Conservation (phyloP, 768 basidiomycete species). For the Leccinum disarticulatum region DNA sequence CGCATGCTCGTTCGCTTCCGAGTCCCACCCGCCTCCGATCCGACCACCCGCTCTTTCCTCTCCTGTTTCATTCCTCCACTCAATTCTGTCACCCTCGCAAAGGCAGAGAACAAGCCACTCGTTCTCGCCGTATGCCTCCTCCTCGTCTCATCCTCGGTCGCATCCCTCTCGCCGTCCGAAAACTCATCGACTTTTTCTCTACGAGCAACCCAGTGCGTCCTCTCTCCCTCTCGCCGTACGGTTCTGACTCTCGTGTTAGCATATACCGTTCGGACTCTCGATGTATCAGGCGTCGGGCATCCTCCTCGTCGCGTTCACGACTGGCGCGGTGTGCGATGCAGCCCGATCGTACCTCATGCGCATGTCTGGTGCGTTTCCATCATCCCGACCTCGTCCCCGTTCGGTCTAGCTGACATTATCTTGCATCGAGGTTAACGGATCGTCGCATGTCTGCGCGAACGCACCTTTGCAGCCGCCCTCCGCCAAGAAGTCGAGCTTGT, state of each 20-base stretch:
- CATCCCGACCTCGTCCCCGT: neutral
- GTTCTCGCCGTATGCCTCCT: slow-evolving; percentile 75
- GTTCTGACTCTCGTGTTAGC: slow-evolving; percentile 35
- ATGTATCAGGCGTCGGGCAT: slow-evolving; percentile 71
- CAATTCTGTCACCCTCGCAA: slow-evolving; percentile 75
- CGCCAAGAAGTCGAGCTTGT: slow-evolving; percentile 92
- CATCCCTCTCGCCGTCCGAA: too few relatives aligned
- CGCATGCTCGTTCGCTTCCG: too few relatives aligned
- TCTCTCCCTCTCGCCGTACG: neutral
- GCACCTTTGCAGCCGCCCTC: slow-evolving; percentile 80
- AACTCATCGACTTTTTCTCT: slow-evolving; percentile 91
- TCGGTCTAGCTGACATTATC: neutral
- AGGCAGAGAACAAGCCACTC: slow-evolving; percentile 76
- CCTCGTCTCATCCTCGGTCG: slow-evolving; percentile 90
- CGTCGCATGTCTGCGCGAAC: slow-evolving; percentile 80
- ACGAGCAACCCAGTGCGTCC: slow-evolving; percentile 57
- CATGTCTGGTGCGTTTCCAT: slow-evolving; percentile 58
- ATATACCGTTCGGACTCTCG: slow-evolving; percentile 79
- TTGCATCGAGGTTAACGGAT: slow-evolving; percentile 69
- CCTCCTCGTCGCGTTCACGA: slow-evolving; percentile 73
- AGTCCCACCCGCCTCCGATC: too few relatives aligned
- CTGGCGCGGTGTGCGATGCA: slow-evolving; percentile 84
- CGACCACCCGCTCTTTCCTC: too few relatives aligned
- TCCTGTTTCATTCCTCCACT: too few relatives aligned
- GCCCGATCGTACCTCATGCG: slow-evolving; percentile 83